Base-by-base conservation (phyloP, 106 monocot genomes). In the Acorus calamus region DNA sequence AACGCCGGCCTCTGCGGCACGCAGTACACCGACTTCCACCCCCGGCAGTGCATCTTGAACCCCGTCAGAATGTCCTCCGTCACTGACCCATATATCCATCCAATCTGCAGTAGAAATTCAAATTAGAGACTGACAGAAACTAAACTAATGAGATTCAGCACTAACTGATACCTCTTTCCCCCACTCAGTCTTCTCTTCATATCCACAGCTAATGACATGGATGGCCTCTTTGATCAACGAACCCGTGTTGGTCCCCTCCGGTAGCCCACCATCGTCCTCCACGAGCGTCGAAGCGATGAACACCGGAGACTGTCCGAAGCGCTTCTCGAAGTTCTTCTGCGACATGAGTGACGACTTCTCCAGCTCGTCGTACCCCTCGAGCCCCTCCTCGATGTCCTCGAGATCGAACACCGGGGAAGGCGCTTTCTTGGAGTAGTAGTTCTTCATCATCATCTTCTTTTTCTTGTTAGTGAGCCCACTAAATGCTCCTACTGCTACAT, bases 1-100 rank as follows among this genome's bases (percentile, higher is more conserved):
- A 93, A 89, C 4, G 88, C 93, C n/a, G 93, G 56, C 60, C 88
- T 69, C 6, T 73, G 50, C 3, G 93, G 93, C 5, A 78, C 42
- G 69, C 93, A 89, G 85, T 93, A 89, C 2, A 89, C 89, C 0
- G 93, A 93, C 54, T 83, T 89, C 88, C 88, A 93, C 1, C 93
- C 93, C 59, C 93, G 71, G 76, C 93, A 93, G 69, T 89, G 93
- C 93, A 93, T 93, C 85, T 93, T 93, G 83, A 93, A 93, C n/a
- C 92, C 92, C 28, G 92, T 92, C 47, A 92, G 13, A 28, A 88
- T 92, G 46, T 93, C 92, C 62, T 93, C 88, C 8, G 92, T 92
- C 57, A 92, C 92, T 0, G 92, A 88, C 42, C 92, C 92, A 42
- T 92, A 92, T 49, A 93, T 93, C 92, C 93, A 93, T 42, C 88